These are phyloP conservation scores for Aspergillus intermedius DNA, from an alignment of 2,329 filamentous ascomycete genomes.

Conservation along the genomic window DNA sequence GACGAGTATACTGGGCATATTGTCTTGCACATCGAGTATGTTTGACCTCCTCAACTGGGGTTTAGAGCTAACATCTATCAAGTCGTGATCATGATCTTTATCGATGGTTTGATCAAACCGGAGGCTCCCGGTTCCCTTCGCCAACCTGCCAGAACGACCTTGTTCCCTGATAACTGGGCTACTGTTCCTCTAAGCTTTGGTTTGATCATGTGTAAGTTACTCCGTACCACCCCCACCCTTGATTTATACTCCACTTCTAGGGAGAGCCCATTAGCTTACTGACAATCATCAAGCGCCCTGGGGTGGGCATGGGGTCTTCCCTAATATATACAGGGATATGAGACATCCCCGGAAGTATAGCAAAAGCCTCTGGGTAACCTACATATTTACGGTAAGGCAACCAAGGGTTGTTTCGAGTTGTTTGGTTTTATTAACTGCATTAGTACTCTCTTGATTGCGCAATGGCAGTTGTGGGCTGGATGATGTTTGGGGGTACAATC, in stretches of 20 bases:
- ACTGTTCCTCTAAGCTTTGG: constrained; percentile 84
- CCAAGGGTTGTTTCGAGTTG: background rate
- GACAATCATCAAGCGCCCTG: constrained; percentile 47
- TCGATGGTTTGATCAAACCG: constrained; percentile 81
- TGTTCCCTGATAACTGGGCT: constrained; percentile 80
- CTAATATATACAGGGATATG: constrained; percentile 76
- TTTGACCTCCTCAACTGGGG: constrained; percentile 20
- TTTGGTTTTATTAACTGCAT: constrained; percentile 7
- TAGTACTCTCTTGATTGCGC: constrained; percentile 72
- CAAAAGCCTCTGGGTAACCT: constrained; percentile 69
- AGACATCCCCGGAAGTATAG: constrained; percentile 75
- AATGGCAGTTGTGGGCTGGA: constrained; percentile 74
- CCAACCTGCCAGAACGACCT: constrained; percentile 69
- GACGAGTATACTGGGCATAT: constrained; percentile 86
- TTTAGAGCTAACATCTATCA: constrained; percentile 22
- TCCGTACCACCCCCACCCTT: background rate
- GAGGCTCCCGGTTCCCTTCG: constrained; percentile 73
- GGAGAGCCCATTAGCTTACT: background rate
- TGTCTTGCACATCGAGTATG: constrained; percentile 81
- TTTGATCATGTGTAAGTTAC: constrained; percentile 64
- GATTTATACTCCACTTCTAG: no score
- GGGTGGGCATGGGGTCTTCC: constrained; percentile 70
- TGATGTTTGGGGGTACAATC: constrained; percentile 94
- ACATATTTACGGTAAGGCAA: constrained; percentile 67
- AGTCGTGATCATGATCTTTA: constrained; percentile 78